Evolutionary conservation across 2,329 filamentous ascomycete species (phyloP).

Genomic region (Aspergillus tamarii): DNA sequence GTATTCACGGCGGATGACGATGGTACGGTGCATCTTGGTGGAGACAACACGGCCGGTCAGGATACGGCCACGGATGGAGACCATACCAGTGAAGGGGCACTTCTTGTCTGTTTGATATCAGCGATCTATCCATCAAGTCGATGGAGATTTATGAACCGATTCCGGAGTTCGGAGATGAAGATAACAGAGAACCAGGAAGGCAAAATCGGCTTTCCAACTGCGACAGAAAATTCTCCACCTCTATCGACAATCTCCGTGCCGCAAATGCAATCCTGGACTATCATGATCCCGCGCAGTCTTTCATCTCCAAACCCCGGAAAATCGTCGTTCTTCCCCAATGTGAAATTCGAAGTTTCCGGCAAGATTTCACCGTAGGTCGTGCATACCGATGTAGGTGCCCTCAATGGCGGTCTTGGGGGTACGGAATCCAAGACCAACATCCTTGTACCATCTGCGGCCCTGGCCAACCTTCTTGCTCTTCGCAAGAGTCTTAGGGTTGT

Average conservation of each 20-base stretch:
- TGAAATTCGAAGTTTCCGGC: slow-evolving; percentile 22
- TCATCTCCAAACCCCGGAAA: slow-evolving; percentile 22
- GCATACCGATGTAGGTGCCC: slow-evolving; percentile 98
- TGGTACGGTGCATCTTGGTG: slow-evolving; percentile 99
- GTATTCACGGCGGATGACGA: slow-evolving; percentile 99
- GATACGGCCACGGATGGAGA: slow-evolving; percentile 99
- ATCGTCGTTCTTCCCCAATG: slow-evolving; percentile 16
- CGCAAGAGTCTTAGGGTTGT: slow-evolving; percentile 91
- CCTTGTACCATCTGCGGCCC: slow-evolving; percentile 98
- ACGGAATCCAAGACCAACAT: slow-evolving; percentile 98
- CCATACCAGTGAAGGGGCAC: slow-evolving; percentile 98
- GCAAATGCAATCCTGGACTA: background rate
- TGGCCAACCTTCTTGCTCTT: slow-evolving; percentile 81
- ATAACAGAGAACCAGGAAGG: slow-evolving; percentile 2
- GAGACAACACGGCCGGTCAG: slow-evolving; percentile 98
- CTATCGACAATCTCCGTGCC: slow-evolving; percentile 4
- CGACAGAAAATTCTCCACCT: background rate
- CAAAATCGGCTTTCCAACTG: background rate
- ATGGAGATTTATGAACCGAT: slow-evolving; percentile 6
- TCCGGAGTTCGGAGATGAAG: slow-evolving; percentile 21
- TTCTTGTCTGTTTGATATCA: slow-evolving; percentile 82
- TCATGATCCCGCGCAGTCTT: slow-evolving; percentile 7
- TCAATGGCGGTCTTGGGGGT: slow-evolving; percentile 99
- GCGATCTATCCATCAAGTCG: slow-evolving; percentile 21
- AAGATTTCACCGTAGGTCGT: slow-evolving; percentile 33